Conservation (phyloP, 2,329 filamentous ascomycete species). For the Botrytis medusae region DNA sequence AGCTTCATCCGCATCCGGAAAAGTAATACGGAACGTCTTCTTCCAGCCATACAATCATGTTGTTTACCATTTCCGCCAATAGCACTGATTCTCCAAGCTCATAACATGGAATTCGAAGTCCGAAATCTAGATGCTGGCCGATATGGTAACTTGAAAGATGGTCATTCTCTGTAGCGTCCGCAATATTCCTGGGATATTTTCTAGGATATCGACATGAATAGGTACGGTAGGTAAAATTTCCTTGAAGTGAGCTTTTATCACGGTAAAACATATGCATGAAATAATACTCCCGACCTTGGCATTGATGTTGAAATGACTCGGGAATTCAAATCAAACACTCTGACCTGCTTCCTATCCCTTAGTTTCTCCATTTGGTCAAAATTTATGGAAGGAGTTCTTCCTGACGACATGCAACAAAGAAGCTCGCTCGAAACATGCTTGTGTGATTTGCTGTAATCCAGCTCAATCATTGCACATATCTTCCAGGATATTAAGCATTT, state of each 20-base stretch:
- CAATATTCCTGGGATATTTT: not conserved
- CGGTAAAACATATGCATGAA: constrained; percentile 19
- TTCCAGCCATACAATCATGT: constrained; percentile 21
- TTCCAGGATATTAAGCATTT: constrained; percentile 51
- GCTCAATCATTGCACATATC: constrained; percentile 47
- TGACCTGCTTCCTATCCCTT: not conserved
- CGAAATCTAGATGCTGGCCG: not conserved
- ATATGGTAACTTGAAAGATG: not conserved
- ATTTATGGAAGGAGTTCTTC: constrained; percentile 21
- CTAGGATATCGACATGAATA: not conserved
- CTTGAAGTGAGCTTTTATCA: constrained; percentile 16
- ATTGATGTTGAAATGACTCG: constrained; percentile 5
- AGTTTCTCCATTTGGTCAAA: constrained; percentile 18
- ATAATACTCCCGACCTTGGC: constrained; percentile 11
- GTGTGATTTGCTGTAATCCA: not conserved
- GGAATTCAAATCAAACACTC: not conserved
- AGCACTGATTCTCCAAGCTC: not conserved
- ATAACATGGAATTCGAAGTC: not conserved
- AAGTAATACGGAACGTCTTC: constrained; percentile 23
- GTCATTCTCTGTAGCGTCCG: not conserved
- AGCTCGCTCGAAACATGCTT: constrained; percentile 6
- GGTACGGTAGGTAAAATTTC: not conserved
- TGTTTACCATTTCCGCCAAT: not conserved
- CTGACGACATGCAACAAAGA: constrained; percentile 24
- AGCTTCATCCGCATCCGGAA: constrained; percentile 12